phyloP scores from a whole-genome alignment of 352 stramenopile species.

The Peronospora destructor region DNA sequence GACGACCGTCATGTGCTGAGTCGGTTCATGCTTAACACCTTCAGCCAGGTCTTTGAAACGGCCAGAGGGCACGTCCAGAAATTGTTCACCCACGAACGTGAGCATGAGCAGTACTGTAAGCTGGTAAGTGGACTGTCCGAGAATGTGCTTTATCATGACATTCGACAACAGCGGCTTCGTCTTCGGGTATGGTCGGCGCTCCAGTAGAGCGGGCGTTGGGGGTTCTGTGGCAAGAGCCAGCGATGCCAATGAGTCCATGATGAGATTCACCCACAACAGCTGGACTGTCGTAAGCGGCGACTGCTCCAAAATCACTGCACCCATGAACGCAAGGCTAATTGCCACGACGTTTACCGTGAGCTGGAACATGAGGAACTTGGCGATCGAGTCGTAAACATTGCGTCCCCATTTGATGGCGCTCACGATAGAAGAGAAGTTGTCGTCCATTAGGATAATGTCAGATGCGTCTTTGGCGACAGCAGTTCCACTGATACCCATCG shows the following conservation, averaged over 20 bases:
- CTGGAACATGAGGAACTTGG: constrained; percentile 98
- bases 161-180: constrained; percentile 90
- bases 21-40: constrained; percentile 41
- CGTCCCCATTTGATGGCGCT: constrained; percentile 93
- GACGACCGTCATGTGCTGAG: constrained; percentile 91
- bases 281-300: constrained; percentile 93
- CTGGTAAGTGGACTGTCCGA: constrained; percentile 89
- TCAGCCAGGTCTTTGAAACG: constrained; percentile 34
- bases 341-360: constrained; percentile 96
- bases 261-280: constrained; percentile 98
- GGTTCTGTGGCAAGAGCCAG: constrained; percentile 92
- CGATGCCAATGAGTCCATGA: constrained; percentile 97
- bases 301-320: constrained; percentile 66
- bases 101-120: constrained; percentile 85
- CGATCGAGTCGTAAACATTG: constrained; percentile 95
- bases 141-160: constrained; percentile 94
- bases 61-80: constrained; percentile 43
- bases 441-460: constrained; percentile 95
- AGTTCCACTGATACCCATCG: constrained; percentile 96
- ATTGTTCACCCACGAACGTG: constrained; percentile 66
- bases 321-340: constrained; percentile 89
- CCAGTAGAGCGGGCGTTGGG: constrained; percentile 85
- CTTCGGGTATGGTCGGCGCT: constrained; percentile 88
- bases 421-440: constrained; percentile 96
- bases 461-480: constrained; percentile 92